A percentile compares a stretch with the other conserved stretches of the same genome.
These are phyloP conservation scores for Lactarius pseudohatsudake DNA, from an alignment of 768 basidiomycete genomes.

Conservation along the genomic window DNA sequence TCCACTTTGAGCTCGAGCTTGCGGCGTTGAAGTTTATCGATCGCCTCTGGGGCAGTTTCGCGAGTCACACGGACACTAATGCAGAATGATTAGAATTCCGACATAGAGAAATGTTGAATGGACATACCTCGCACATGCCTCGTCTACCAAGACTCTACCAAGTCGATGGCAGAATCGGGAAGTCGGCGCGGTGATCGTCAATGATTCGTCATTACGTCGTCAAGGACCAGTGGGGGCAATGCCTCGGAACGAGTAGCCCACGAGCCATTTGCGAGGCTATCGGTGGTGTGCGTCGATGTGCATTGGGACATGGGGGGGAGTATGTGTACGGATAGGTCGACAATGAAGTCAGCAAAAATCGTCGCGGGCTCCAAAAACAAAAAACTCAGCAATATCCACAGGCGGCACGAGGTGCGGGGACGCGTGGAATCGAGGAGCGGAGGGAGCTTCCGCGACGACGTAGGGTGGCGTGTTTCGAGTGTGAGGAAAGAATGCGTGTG, in stretches of 20 bases:
- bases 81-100: conserved; percentile 18
- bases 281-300: too few relatives aligned
- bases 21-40: conserved; percentile 85
- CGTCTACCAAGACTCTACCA: too few relatives aligned
- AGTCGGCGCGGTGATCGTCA: conserved; percentile 82
- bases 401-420: too few relatives aligned
- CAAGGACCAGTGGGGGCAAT: too few relatives aligned
- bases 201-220: too few relatives aligned
- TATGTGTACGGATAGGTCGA: too few relatives aligned
- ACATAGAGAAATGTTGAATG: not conserved
- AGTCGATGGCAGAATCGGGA: conserved; percentile 86
- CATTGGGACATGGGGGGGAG: too few relatives aligned
- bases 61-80: conserved; percentile 84
- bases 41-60: conserved; percentile 91
- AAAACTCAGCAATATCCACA: too few relatives aligned
- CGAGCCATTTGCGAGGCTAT: too few relatives aligned
- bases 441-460: conserved; percentile 22
- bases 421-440: conserved; percentile 16
- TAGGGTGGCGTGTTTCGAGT: conserved; percentile 23
- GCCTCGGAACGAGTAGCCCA: too few relatives aligned
- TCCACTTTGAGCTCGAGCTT: conserved; percentile 93
- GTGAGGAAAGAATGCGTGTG: conserved; percentile 21
- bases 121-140: conserved; percentile 81
- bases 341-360: too few relatives aligned
- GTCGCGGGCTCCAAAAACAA: too few relatives aligned